phyloP scores from a whole-genome alignment of 306 rosid species.

The Medicago arabica region DNA sequence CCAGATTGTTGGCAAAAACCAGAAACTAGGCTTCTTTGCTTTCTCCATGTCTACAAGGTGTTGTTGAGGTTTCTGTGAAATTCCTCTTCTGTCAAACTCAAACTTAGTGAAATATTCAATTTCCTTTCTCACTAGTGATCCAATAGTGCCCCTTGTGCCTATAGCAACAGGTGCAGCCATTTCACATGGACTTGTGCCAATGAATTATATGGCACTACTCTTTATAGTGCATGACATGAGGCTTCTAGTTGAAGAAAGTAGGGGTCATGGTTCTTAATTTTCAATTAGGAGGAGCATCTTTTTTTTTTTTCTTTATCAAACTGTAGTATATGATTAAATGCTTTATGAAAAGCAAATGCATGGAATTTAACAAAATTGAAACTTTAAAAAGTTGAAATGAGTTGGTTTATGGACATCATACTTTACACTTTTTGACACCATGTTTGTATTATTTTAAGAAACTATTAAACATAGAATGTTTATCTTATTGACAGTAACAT shows the following conservation, averaged over 20 bases:
- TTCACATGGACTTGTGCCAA: neutral
- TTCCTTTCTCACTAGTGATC: slow-evolving; percentile 76
- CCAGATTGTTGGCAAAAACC: slow-evolving; percentile 50
- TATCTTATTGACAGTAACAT: neutral
- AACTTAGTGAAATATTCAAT: slow-evolving; percentile 72
- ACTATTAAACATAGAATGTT: neutral
- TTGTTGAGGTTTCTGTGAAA: slow-evolving; percentile 49
- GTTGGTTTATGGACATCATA: slow-evolving; percentile 6
- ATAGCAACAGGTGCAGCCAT: slow-evolving; percentile 78
- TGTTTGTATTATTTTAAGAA: neutral
- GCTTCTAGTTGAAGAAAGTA: slow-evolving; percentile 61
- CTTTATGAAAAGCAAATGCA: slow-evolving; percentile 52
- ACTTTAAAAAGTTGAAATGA: slow-evolving; percentile 32
- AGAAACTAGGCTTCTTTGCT: slow-evolving; percentile 52
- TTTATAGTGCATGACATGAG: slow-evolving; percentile 50
- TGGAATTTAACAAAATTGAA: slow-evolving; percentile 47
- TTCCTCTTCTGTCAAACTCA: slow-evolving; percentile 58
- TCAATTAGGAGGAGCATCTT: slow-evolving; percentile 46
- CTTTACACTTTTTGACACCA: slow-evolving; percentile 28
- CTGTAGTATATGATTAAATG: slow-evolving; percentile 39
- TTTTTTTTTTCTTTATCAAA: slow-evolving; percentile 12
- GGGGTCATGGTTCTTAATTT: slow-evolving; percentile 51
- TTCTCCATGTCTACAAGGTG: slow-evolving; percentile 31
- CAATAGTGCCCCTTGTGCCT: slow-evolving; percentile 87
- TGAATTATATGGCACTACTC: slow-evolving; percentile 39